phyloP scores from a whole-genome alignment of 2,329 filamentous ascomycete species.

The Aspergillus floridensis region DNA sequence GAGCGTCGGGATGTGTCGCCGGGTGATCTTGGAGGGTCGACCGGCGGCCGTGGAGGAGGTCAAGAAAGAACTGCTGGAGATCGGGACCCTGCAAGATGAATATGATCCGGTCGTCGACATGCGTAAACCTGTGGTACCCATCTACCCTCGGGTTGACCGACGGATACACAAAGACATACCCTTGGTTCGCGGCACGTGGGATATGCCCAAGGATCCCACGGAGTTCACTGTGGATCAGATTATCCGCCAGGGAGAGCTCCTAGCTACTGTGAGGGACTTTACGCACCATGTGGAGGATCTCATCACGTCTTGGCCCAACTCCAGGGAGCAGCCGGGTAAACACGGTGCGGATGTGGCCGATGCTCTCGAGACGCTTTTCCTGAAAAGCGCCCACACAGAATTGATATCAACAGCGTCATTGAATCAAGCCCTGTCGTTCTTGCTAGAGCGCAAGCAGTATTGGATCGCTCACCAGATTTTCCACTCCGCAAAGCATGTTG shows the following conservation, averaged over 20 bases:
- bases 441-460: slow-evolving; percentile 35
- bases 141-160: slow-evolving; percentile 28
- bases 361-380: slow-evolving; percentile 35
- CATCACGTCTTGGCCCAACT: slow-evolving; percentile 24
- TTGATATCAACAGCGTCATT: slow-evolving; percentile 42
- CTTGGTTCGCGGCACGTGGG: slow-evolving; percentile 33
- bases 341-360: slow-evolving; percentile 18
- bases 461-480: slow-evolving; percentile 34
- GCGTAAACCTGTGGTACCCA: slow-evolving; percentile 27
- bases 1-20: slow-evolving; percentile 33
- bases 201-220: slow-evolving; percentile 3
- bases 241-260: slow-evolving; percentile 3
- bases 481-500: slow-evolving; percentile 33
- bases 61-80: slow-evolving; percentile 25
- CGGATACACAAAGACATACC: slow-evolving; percentile 22
- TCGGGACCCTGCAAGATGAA: slow-evolving; percentile 22
- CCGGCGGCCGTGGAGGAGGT: slow-evolving; percentile 33
- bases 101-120: slow-evolving; percentile 32
- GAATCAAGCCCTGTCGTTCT: slow-evolving; percentile 40
- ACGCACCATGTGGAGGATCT: slow-evolving; percentile 40
- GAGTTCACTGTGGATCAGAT: slow-evolving; percentile 14
- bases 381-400: slow-evolving; percentile 25
- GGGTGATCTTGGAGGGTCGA: slow-evolving; percentile 36
- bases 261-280: slow-evolving; percentile 35
- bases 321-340: background rate